A percentile compares a stretch with the other conserved stretches of the same genome.
Conservation (phyloP, 2,329 filamentous ascomycete genomes). For the Paramyrothecium roridum region DNA sequence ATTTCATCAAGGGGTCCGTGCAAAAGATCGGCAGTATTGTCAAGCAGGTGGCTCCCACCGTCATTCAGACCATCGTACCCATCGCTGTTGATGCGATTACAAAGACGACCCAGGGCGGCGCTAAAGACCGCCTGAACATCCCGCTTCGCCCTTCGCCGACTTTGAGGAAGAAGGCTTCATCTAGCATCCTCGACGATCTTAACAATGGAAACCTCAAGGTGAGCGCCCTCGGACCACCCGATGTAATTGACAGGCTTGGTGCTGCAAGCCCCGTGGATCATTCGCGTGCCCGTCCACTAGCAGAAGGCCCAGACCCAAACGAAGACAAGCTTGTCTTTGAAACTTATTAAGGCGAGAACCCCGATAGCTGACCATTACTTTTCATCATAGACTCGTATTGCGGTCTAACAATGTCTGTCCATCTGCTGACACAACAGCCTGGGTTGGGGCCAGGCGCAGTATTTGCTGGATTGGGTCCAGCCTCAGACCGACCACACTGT, state of each 20-base stretch:
- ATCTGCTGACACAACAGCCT: not conserved
- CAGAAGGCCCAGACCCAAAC: not conserved
- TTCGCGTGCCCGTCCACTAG: not conserved
- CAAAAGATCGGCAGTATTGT: not conserved
- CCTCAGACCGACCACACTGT: not conserved
- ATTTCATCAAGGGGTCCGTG: not conserved
- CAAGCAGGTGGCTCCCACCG: not conserved
- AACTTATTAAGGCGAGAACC: not conserved
- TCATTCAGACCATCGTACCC: not conserved
- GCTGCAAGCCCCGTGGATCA: not conserved
- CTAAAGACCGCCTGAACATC: not conserved
- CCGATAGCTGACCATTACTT: not conserved
- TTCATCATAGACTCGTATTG: not conserved
- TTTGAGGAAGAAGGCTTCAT: not conserved
- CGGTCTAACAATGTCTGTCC: not conserved
- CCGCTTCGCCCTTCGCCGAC: no score
- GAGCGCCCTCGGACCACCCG: not conserved
- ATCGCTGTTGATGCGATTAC: not conserved
- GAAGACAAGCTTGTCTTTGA: not conserved
- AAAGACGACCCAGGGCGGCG: not conserved
- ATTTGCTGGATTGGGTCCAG: not conserved
- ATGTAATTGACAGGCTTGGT: not conserved
- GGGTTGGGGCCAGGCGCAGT: not conserved
- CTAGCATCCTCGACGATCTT: not conserved
- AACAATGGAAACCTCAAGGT: not conserved